phyloP scores from a whole-genome alignment of 2,329 filamentous ascomycete genomes.

The Fusarium incarnatum region DNA sequence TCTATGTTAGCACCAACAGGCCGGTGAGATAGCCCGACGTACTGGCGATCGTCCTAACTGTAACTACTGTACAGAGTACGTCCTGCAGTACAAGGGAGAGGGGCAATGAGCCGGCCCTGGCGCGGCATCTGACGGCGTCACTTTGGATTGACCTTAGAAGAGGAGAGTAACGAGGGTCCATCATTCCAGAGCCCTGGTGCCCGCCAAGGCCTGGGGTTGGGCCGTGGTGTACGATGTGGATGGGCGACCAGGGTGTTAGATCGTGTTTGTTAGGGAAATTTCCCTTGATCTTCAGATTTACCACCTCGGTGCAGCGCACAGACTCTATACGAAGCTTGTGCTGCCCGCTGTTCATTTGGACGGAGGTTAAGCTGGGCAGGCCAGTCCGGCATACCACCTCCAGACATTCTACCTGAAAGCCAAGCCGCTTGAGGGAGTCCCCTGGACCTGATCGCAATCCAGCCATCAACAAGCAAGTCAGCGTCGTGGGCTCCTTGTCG shows the following conservation, averaged over 20 bases:
- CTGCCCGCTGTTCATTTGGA: constrained; percentile 3
- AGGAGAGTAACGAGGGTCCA: constrained; percentile 25
- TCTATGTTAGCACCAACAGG: constrained; percentile 34
- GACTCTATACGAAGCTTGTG: constrained; percentile 22
- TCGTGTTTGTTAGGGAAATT: constrained; percentile 36
- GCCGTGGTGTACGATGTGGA: constrained; percentile 32
- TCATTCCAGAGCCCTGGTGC: constrained; percentile 44
- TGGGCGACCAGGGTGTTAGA: constrained; percentile 31
- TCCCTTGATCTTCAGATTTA: constrained; percentile 38
- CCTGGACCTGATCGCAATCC: constrained; percentile 21
- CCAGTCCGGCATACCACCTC: background rate
- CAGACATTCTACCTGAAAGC: constrained; percentile 14
- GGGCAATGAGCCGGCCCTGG: constrained; percentile 32
- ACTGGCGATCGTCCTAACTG: constrained; percentile 38
- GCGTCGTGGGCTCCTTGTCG: constrained; percentile 25
- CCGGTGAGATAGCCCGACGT: constrained; percentile 45
- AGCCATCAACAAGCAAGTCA: constrained; percentile 21
- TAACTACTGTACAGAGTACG: background rate
- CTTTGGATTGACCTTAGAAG: constrained; percentile 13
- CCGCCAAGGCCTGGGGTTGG: constrained; percentile 35
- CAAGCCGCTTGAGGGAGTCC: constrained; percentile 18
- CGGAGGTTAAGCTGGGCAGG: background rate
- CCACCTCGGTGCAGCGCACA: constrained; percentile 18
- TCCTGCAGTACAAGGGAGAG: constrained; percentile 35
- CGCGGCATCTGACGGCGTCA: constrained; percentile 17